Evolutionary conservation across 169 alveolate genomes (phyloP).

Genomic region (Plasmodium cynomolgi): DNA sequence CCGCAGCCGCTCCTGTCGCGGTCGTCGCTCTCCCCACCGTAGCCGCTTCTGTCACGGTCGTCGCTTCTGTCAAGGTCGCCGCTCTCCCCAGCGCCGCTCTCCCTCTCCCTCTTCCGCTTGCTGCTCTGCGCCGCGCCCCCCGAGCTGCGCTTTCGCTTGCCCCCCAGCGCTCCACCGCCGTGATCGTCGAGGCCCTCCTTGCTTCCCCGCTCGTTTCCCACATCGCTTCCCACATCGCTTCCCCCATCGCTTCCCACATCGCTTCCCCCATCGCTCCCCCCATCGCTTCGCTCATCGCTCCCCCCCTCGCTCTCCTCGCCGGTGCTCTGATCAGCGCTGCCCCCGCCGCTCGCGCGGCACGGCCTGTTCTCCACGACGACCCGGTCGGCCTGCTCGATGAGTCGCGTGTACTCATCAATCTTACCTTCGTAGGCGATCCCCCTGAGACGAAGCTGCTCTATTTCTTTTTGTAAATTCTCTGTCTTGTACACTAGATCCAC

Average conservation of each 20-base stretch:
- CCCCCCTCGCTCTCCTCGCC: not conserved
- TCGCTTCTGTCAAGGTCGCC: not conserved
- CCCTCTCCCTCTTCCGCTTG: not conserved
- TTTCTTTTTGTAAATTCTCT: conserved; percentile 34
- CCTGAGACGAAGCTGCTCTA: not conserved
- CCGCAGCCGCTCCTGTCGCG: not conserved
- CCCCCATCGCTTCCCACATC: not conserved
- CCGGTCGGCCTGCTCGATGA: conserved; percentile 41
- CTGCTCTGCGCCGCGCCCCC: not conserved
- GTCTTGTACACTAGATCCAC: conserved; percentile 58
- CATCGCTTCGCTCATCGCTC: not conserved
- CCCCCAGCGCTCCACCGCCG: not conserved
- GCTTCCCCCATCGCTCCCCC: not conserved
- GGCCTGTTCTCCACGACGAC: conserved; percentile 13
- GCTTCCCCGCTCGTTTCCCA: not conserved
- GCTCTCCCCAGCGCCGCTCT: not conserved
- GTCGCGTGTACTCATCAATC: conserved; percentile 13
- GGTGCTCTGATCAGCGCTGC: not conserved
- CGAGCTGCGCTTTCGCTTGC: not conserved
- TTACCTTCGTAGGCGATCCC: conserved; percentile 8
- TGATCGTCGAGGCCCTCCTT: not conserved
- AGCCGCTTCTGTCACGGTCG: not conserved
- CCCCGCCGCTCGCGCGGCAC: not conserved
- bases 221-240: not conserved
- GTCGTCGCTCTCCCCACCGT: not conserved